Evolutionary conservation across 768 basidiomycete genomes (phyloP).

Genomic region (Stropharia rugosoannulata): DNA sequence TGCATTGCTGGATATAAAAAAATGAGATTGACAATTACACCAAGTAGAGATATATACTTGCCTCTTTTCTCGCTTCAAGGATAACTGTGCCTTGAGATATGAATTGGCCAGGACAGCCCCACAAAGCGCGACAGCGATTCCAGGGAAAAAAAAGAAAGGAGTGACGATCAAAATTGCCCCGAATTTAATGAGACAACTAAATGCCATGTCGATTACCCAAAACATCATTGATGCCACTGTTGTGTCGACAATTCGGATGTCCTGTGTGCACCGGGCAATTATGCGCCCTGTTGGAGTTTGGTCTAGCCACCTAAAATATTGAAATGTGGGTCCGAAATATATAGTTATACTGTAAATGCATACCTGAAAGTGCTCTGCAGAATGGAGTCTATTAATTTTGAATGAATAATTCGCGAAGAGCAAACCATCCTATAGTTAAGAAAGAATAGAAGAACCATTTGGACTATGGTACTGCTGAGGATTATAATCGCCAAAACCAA

Average conservation of each 20-base stretch:
- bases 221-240: not conserved
- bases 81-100: conserved; percentile 42
- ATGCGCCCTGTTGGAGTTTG: conserved; percentile 15
- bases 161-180: conserved; percentile 38
- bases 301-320: conserved; percentile 28
- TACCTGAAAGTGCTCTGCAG: conserved; percentile 14
- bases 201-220: conserved; percentile 27
- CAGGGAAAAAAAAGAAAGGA: conserved; percentile 43
- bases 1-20: conserved; percentile 13
- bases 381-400: conserved; percentile 10
- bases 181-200: conserved; percentile 26
- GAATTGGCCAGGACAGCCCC: conserved; percentile 41
- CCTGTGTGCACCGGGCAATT: conserved; percentile 19
- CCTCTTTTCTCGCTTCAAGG: conserved; percentile 41
- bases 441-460: conserved; percentile 15
- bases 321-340: no score
- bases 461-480: not conserved
- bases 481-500: not conserved
- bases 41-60: not conserved
- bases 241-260: conserved; percentile 45
- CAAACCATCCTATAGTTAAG: conserved; percentile 38
- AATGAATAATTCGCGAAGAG: conserved; percentile 14
- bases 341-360: not conserved
- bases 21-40: not conserved
- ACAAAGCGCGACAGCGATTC: conserved; percentile 33